Percentiles rank a stretch among this genome's conserved stretches.
Conservation (phyloP, 2,329 filamentous ascomycete genomes). For the Neonectria faginata region DNA sequence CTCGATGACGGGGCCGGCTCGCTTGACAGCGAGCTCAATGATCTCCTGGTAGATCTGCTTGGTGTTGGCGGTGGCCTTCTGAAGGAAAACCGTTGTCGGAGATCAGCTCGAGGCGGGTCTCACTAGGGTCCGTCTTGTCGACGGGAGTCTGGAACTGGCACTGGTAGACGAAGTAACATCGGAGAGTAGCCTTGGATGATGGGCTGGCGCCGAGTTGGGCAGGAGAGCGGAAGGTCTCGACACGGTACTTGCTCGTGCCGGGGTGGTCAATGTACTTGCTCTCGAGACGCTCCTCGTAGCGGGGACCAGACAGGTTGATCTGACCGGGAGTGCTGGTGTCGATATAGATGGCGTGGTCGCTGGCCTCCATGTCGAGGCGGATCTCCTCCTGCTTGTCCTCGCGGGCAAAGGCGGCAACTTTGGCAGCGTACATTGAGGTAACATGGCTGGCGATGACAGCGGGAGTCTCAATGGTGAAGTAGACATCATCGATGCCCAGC, state of each 20-base stretch:
- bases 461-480: slow-evolving; percentile 90
- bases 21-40: slow-evolving; percentile 83
- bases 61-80: slow-evolving; percentile 96
- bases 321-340: slow-evolving; percentile 94
- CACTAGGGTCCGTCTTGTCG: slow-evolving; percentile 77
- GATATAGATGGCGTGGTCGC: slow-evolving; percentile 97
- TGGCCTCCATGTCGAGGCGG: slow-evolving; percentile 92
- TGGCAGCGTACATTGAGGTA: slow-evolving; percentile 95
- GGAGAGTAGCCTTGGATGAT: slow-evolving; percentile 82
- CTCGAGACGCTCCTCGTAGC: slow-evolving; percentile 94
- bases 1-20: slow-evolving; percentile 96
- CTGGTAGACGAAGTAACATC: slow-evolving; percentile 99
- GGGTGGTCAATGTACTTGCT: slow-evolving; percentile 92
- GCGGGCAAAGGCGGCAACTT: slow-evolving; percentile 91
- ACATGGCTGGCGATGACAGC: slow-evolving; percentile 93
- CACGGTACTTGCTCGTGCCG: slow-evolving; percentile 81
- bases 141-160: slow-evolving; percentile 85
- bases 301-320: slow-evolving; percentile 80
- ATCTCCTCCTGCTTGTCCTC: slow-evolving; percentile 97
- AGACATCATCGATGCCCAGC: slow-evolving; percentile 97
- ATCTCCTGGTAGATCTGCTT: slow-evolving; percentile 96
- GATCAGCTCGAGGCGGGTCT: slow-evolving; percentile 91
- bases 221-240: slow-evolving; percentile 96
- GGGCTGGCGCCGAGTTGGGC: slow-evolving; percentile 77
- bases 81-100: slow-evolving; percentile 95